phyloP scores from a whole-genome alignment of 306 rosid species.

The Gleditsia sinensis region DNA sequence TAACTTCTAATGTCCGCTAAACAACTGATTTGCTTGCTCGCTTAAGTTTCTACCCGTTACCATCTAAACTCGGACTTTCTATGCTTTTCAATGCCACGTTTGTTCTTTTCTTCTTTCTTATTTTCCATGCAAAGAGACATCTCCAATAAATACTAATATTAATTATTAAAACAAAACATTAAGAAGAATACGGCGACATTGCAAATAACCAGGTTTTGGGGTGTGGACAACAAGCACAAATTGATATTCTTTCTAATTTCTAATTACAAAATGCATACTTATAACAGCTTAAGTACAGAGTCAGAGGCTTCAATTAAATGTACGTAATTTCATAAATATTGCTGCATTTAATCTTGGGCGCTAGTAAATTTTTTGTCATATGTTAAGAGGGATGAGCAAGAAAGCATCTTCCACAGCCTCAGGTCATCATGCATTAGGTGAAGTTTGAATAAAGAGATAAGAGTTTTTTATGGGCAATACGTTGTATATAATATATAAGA shows the following conservation, averaged over 20 bases:
- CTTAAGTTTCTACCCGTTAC: conserved; percentile 77
- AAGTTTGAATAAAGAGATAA: conserved; percentile 9
- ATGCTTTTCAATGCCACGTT: conserved; percentile 47
- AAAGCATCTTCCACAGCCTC: conserved; percentile 3
- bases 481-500: not conserved
- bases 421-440: conserved; percentile 24
- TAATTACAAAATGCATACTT: no score
- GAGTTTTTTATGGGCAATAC: not conserved
- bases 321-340: no score
- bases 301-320: no score
- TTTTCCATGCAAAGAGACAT: no score
- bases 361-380: not conserved
- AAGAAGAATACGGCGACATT: no score
- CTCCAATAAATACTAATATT: no score
- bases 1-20: conserved; percentile 55
- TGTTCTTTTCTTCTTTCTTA: conserved; percentile 28
- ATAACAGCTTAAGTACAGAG: no score
- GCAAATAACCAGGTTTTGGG: no score
- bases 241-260: no score
- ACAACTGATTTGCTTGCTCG: conserved; percentile 73
- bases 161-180: no score
- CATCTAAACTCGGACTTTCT: conserved; percentile 77
- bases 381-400: not conserved
- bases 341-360: not conserved
- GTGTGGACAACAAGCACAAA: no score